Percentiles rank a stretch among this genome's conserved stretches.
phyloP scores from a whole-genome alignment of 2,329 filamentous ascomycete species.

The Zasmidium angulare region DNA sequence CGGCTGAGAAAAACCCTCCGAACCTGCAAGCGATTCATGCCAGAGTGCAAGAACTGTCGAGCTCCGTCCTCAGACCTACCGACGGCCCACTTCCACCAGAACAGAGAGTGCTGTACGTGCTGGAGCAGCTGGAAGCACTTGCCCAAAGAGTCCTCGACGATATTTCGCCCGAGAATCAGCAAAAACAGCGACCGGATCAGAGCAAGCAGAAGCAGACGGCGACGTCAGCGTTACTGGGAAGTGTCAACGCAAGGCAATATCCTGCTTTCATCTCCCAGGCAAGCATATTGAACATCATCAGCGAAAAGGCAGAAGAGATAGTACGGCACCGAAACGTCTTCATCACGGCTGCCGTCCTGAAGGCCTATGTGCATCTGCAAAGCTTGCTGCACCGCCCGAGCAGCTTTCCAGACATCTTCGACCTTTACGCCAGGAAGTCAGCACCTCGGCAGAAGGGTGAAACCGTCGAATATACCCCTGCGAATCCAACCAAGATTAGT shows the following conservation, averaged over 20 bases:
- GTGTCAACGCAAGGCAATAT: slow-evolving; percentile 39
- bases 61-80: slow-evolving; percentile 24
- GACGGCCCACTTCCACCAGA: slow-evolving; percentile 27
- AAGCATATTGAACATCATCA: slow-evolving; percentile 45
- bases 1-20: neutral
- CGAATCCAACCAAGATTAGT: slow-evolving; percentile 62
- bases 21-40: slow-evolving; percentile 23
- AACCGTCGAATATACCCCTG: slow-evolving; percentile 57
- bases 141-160: slow-evolving; percentile 29
- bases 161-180: neutral
- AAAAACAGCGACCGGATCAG: neutral
- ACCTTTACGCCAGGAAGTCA: slow-evolving; percentile 81
- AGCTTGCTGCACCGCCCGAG: slow-evolving; percentile 69
- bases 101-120: slow-evolving; percentile 33
- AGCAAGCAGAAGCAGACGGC: slow-evolving; percentile 38
- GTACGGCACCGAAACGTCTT: slow-evolving; percentile 74
- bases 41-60: slow-evolving; percentile 30
- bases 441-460: slow-evolving; percentile 55
- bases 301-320: slow-evolving; percentile 64
- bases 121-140: slow-evolving; percentile 33
- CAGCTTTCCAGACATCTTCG: slow-evolving; percentile 75
- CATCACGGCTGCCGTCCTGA: slow-evolving; percentile 71
- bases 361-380: slow-evolving; percentile 75
- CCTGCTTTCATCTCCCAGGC: slow-evolving; percentile 37
- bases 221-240: slow-evolving; percentile 56